Conservation (phyloP, 305 asterid species). For the Fraxinus sp. region DNA sequence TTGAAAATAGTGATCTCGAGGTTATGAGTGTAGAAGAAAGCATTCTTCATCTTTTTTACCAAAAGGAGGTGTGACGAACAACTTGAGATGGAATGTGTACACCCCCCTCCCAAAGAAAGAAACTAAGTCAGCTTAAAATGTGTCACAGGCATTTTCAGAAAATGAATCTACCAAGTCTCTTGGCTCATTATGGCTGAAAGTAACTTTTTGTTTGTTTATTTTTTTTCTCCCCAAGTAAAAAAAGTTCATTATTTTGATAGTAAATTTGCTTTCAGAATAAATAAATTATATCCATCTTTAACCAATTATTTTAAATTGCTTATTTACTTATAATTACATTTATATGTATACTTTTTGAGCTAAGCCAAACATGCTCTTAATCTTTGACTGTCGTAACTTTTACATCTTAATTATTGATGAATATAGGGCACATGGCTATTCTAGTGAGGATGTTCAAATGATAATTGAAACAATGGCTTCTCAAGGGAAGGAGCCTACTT, state of each 20-base stretch:
- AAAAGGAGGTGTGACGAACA: not conserved
- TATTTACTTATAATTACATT: not conserved
- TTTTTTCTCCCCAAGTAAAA: not conserved
- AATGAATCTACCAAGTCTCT: not conserved
- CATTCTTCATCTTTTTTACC: not conserved
- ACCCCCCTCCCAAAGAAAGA: not conserved
- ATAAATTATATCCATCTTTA: not conserved
- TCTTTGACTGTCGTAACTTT: conserved; percentile 16
- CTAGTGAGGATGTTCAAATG: conserved; percentile 99
- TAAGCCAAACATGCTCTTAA: not conserved
- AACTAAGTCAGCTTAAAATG: not conserved
- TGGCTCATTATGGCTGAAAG: not conserved
- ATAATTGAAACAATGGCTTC: conserved; percentile 97
- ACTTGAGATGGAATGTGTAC: not conserved
- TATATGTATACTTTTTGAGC: not conserved
- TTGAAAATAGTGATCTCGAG: not conserved
- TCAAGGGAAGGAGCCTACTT: conserved; percentile 98
- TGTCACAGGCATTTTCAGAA: not conserved
- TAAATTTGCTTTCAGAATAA: not conserved
- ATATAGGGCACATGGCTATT: conserved; percentile 89
- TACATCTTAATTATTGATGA: conserved; percentile 17
- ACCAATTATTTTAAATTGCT: not conserved
- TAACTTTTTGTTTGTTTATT: not conserved
- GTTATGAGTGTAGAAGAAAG: not conserved
- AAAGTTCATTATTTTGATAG: not conserved